Evolutionary conservation across 129 eudicot species (phyloP).

Genomic region (Escallonia rubra): DNA sequence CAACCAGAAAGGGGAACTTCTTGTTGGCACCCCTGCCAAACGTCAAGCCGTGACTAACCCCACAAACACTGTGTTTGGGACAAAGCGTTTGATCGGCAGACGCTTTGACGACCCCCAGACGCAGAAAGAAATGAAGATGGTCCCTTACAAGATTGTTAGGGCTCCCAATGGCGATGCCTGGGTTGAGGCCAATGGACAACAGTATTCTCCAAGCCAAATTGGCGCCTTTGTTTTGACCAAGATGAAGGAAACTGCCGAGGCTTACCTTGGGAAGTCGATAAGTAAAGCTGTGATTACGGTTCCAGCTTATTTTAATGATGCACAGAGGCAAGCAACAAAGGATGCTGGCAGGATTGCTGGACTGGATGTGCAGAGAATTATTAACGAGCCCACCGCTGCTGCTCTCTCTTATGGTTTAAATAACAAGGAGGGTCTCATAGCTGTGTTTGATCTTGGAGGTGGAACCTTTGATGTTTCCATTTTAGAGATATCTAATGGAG

Average conservation of each 20-base stretch:
- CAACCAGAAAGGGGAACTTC: slow-evolving; percentile 76
- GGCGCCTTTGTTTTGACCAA: slow-evolving; percentile 91
- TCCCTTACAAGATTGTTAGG: slow-evolving; percentile 78
- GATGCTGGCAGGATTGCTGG: slow-evolving; percentile 97
- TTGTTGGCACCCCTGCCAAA: slow-evolving; percentile 94
- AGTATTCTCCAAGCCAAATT: slow-evolving; percentile 89
- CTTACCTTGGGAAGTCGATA: slow-evolving; percentile 76
- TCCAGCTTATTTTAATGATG: slow-evolving; percentile 95
- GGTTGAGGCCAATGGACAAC: slow-evolving; percentile 95
- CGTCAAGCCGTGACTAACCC: slow-evolving; percentile 98
- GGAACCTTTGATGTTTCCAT: slow-evolving; percentile 97
- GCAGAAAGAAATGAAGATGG: slow-evolving; percentile 92
- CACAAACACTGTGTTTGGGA: slow-evolving; percentile 75
- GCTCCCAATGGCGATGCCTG: slow-evolving; percentile 97
- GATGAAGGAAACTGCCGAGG: slow-evolving; percentile 99
- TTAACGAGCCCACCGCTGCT: slow-evolving; percentile 97
- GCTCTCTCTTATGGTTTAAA: slow-evolving; percentile 88
- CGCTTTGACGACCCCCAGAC: slow-evolving; percentile 80
- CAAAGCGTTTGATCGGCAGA: slow-evolving; percentile 90
- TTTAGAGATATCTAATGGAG: slow-evolving; percentile 92
- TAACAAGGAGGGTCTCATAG: slow-evolving; percentile 92
- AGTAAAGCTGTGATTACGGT: slow-evolving; percentile 85
- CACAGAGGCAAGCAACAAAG: slow-evolving; percentile 95
- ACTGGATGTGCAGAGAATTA: slow-evolving; percentile 89
- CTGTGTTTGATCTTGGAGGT: slow-evolving; percentile 98